Percentiles rank a stretch among this genome's conserved stretches.
phyloP scores from a whole-genome alignment of 768 basidiomycete species.

The Amanita jacksonii region DNA sequence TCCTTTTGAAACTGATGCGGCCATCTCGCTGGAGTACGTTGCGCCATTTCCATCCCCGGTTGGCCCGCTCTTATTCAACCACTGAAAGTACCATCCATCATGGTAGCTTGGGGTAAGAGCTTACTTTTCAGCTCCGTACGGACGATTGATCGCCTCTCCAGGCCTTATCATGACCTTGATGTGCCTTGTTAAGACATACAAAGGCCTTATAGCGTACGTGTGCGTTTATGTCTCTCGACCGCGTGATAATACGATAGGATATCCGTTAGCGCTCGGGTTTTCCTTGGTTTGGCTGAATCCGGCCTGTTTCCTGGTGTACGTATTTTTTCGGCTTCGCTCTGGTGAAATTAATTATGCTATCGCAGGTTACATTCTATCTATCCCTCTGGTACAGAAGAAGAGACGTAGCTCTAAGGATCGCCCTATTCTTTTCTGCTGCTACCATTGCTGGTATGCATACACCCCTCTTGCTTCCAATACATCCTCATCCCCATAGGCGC shows the following conservation, averaged over 20 bases:
- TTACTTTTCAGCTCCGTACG: background rate
- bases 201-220: slow-evolving; percentile 16
- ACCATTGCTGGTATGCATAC: slow-evolving; percentile 39
- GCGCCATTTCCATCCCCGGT: background rate
- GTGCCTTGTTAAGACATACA: slow-evolving; percentile 18
- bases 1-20: slow-evolving; percentile 4
- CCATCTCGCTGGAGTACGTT: slow-evolving; percentile 21
- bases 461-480: no score
- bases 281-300: slow-evolving; percentile 30
- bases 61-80: background rate
- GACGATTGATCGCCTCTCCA: background rate
- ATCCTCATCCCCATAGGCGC: slow-evolving; percentile 21
- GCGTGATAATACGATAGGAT: background rate
- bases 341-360: background rate
- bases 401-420: slow-evolving; percentile 49
- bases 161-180: slow-evolving; percentile 22
- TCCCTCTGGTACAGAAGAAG: slow-evolving; percentile 52
- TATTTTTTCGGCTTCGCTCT: background rate
- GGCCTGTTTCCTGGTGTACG: slow-evolving; percentile 30
- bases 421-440: slow-evolving; percentile 56
- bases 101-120: slow-evolving; percentile 18
- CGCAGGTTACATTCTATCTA: slow-evolving; percentile 33
- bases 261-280: slow-evolving; percentile 24
- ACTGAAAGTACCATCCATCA: slow-evolving; percentile 16
- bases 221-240: background rate